phyloP scores from a whole-genome alignment of 2,329 filamentous ascomycete species.

The Ophiostoma himal-ulmi region DNA sequence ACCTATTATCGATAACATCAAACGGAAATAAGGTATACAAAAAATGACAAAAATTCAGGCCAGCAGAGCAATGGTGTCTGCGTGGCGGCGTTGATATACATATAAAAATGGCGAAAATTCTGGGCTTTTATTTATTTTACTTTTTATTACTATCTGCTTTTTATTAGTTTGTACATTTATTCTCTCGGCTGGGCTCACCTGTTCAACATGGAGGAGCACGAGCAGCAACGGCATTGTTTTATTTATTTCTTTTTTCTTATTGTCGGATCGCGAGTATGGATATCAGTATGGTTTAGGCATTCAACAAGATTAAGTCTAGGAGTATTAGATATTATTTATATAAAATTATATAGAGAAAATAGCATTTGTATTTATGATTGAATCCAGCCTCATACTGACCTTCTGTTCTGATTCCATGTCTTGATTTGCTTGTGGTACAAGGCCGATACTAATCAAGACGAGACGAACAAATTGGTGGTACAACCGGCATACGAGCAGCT shows the following conservation, averaged over 20 bases:
- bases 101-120: conserved; percentile 16
- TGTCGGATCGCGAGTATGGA: background rate
- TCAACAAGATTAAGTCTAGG: conserved; percentile 13
- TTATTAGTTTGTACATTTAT: conserved; percentile 13
- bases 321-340: background rate
- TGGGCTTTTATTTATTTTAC: conserved; percentile 11
- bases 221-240: conserved; percentile 1
- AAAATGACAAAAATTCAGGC: conserved; percentile 7
- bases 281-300: conserved; percentile 7
- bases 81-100: conserved; percentile 14
- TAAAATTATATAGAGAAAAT: background rate
- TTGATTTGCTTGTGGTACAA: background rate
- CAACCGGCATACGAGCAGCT: background rate
- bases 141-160: conserved; percentile 11
- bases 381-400: background rate
- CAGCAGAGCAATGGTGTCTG: conserved; percentile 10
- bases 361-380: background rate
- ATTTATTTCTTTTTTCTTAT: background rate
- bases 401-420: background rate
- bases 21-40: background rate
- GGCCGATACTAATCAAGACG: background rate
- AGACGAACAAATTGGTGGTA: background rate
- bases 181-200: conserved; percentile 22
- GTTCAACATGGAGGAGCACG: conserved; percentile 27
- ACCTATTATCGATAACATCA: conserved; percentile 7